Evolutionary conservation across 441 rosid species (phyloP).

Genomic region (Arabidopsis hybrid): DNA sequence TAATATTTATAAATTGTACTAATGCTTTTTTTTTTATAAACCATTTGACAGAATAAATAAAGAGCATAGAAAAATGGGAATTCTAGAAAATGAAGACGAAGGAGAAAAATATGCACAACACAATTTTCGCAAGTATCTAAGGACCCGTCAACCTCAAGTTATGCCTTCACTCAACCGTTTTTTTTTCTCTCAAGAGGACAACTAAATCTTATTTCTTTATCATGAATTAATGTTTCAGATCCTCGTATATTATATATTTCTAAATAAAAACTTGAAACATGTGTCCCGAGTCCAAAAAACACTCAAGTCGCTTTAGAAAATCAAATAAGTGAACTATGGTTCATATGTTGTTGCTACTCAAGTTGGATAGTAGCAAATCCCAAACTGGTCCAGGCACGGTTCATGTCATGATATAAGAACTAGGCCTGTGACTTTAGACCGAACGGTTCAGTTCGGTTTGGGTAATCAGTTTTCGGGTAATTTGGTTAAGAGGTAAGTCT

Average conservation of each 20-base stretch:
- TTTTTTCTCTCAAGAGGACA: conserved; percentile 54
- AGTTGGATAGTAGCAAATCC: no score
- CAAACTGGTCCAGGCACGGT: no score
- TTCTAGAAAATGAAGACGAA: conserved; percentile 61
- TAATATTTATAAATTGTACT: neutral
- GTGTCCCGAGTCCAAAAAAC: no score
- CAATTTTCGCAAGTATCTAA: conserved; percentile 58
- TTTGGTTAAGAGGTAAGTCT: no score
- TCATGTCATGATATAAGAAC: no score
- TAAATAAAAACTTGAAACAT: conserved; percentile 3
- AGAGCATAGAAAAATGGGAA: conserved; percentile 45
- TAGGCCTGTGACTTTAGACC: no score
- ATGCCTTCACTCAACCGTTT: conserved; percentile 67
- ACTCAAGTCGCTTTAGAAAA: no score
- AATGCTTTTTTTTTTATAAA: neutral
- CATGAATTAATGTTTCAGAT: neutral
- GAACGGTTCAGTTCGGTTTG: no score
- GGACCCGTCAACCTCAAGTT: conserved; percentile 62
- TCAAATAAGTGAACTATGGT: no score
- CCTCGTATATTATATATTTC: neutral
- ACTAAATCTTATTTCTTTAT: neutral
- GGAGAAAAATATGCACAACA: conserved; percentile 66
- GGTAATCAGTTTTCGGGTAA: no score
- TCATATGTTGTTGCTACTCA: no score
- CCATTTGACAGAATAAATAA: conserved; percentile 38